phyloP scores from a whole-genome alignment of 2,329 filamentous ascomycete species.

The Scleromitrula shiraiana region DNA sequence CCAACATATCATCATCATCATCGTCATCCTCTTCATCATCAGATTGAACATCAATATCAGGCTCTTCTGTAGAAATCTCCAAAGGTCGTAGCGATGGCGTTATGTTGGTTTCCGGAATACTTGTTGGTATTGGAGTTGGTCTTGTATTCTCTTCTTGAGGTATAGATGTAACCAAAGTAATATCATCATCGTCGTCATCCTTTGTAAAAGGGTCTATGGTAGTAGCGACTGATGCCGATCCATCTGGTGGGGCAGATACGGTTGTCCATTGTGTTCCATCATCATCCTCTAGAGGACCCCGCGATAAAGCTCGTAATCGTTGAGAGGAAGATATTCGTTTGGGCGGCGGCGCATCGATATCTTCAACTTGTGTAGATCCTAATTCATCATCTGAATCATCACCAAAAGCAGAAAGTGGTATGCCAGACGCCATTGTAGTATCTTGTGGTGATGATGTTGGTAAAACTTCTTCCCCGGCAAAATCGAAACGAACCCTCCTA shows the following conservation, averaged over 20 bases:
- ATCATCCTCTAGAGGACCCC: conserved; percentile 41
- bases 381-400: conserved; percentile 30
- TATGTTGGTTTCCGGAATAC: not conserved
- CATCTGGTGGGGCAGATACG: conserved; percentile 27
- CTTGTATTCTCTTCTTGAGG: conserved; percentile 1
- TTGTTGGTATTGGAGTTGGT: not conserved
- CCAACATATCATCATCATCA: conserved; percentile 23
- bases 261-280: conserved; percentile 31
- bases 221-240: conserved; percentile 24
- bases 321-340: conserved; percentile 50
- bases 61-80: not conserved
- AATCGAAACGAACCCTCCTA: conserved; percentile 55
- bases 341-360: conserved; percentile 35
- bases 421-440: conserved; percentile 3
- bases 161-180: not conserved
- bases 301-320: conserved; percentile 43
- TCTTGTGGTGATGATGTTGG: conserved; percentile 46
- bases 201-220: conserved; percentile 7
- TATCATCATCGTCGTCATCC: not conserved
- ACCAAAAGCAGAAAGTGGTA: conserved; percentile 6
- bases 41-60: conserved; percentile 10
- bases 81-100: not conserved
- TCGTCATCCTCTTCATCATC: no score
- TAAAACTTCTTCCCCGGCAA: conserved; percentile 51
- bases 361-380: conserved; percentile 26